Base-by-base conservation (phyloP, 2,329 filamentous ascomycete species). In the Ophiostoma triangulosporum region DNA sequence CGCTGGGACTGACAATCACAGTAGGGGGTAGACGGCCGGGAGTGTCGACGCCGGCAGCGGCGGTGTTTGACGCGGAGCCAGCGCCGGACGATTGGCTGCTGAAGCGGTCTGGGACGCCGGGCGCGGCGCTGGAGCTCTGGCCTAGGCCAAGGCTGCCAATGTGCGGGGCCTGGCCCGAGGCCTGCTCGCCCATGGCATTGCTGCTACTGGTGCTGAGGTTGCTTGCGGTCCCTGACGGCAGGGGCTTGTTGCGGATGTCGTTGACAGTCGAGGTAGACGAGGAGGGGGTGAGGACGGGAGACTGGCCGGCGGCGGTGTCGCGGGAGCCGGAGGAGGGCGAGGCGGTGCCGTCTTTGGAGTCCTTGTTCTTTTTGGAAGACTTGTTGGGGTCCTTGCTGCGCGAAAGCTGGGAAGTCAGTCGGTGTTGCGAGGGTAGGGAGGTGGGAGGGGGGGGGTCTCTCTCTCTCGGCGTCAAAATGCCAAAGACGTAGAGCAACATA, bases 1-100 rank as follows among this genome's bases (percentile, higher is more conserved):
- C 86, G 65, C 91, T 97, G 52, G 90, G 90, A 69, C 89, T 96
- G 68, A 97, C 93, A 61, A 96, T 81, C 56, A 97, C 90, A 63
- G 88, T 94, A 22, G 91, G 91, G 45, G 88, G 84, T 56, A 79
- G 74, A 64, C 85, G 77, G 62, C 74, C 77, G 32, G 84, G 79
- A 36, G 83, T 85, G 58, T 72, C 77, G 55, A 69, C 68, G 61
- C 78, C 75, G 68, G 76, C 36, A n/a, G 45, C 50, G 1, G 51
- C 31, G 3, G 26, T 40, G 31, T 51, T 24, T n/a, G 35, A 2
- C 78, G 75, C 59, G 71, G 68, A 57, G 68, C 63, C 60, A 68
- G 68, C 57, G 68, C 65, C 57, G 66, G 60, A 45, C 61, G 62
- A 55, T 66, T 66, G 57, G 49, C 60, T 62, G 45, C 58, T 62